phyloP scores from a whole-genome alignment of 345 rosid species.

The Euphorbia lathyris region DNA sequence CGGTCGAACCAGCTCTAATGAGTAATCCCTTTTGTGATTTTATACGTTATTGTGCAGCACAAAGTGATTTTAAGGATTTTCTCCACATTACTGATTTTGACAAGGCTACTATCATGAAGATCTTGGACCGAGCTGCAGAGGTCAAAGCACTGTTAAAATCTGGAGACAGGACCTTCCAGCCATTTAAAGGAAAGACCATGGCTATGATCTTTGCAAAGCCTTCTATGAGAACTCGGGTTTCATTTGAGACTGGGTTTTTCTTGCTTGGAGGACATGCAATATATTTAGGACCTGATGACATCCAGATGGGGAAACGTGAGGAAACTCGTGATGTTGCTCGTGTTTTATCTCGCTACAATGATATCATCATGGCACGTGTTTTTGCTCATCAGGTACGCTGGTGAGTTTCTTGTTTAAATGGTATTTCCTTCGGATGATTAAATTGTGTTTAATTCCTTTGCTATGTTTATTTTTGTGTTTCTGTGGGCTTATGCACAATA shows the following conservation, averaged over 20 bases:
- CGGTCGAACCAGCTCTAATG: not conserved
- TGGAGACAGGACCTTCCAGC: conserved; percentile 70
- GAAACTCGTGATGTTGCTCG: conserved; percentile 97
- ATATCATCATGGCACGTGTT: conserved; percentile 90
- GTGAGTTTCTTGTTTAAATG: conserved; percentile 48
- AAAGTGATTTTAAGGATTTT: conserved; percentile 57
- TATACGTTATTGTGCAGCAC: conserved; percentile 39
- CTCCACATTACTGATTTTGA: conserved; percentile 82
- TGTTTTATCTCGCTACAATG: conserved; percentile 82
- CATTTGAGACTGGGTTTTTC: conserved; percentile 91
- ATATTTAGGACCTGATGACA: conserved; percentile 84
- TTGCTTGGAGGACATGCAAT: conserved; percentile 96
- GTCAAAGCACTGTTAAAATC: conserved; percentile 82
- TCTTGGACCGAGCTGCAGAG: conserved; percentile 71
- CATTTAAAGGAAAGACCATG: conserved; percentile 92
- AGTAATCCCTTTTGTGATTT: not conserved
- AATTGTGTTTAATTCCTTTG: too few relatives aligned
- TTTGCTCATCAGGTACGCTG: conserved; percentile 98
- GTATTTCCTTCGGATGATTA: not conserved
- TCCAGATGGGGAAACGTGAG: conserved; percentile 96
- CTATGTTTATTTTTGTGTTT: too few relatives aligned
- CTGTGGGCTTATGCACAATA: too few relatives aligned
- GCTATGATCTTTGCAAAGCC: conserved; percentile 97
- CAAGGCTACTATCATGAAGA: conserved; percentile 63
- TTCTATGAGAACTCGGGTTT: conserved; percentile 95